Conservation (phyloP, 345 rosid species). For the Salix viminalis region DNA sequence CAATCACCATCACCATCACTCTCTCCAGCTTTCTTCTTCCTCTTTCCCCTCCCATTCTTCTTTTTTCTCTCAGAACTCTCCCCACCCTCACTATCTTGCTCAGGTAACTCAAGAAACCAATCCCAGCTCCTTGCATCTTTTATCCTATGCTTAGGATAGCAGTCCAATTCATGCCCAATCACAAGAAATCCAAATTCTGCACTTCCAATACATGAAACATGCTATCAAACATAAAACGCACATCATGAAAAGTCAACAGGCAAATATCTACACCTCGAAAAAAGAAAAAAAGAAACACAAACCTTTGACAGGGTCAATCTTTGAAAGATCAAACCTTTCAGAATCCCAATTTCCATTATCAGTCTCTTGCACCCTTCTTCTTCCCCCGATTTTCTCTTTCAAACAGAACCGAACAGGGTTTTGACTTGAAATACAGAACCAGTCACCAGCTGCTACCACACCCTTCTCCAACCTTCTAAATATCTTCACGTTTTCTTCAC, state of each 20-base stretch:
- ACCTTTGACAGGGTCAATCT: constrained; percentile 68
- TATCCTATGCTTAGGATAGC: constrained; percentile 46
- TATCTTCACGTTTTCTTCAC: constrained; percentile 23
- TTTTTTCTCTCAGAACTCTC: constrained; percentile 16
- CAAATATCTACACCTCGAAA: not conserved
- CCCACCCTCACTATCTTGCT: constrained; percentile 24
- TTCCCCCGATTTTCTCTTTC: constrained; percentile 30
- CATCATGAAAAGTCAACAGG: too few species aligned
- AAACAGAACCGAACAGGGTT: constrained; percentile 53
- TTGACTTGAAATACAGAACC: constrained; percentile 51
- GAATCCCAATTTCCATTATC: constrained; percentile 19
- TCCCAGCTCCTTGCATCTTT: constrained; percentile 51
- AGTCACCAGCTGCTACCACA: constrained; percentile 45
- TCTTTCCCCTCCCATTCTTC: constrained; percentile 24
- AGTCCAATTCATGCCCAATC: constrained; percentile 69
- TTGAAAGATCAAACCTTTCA: constrained; percentile 29
- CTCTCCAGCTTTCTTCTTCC: constrained; percentile 36
- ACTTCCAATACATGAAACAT: constrained; percentile 10
- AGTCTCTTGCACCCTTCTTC: constrained; percentile 21
- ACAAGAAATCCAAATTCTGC: constrained; percentile 85
- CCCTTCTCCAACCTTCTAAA: constrained; percentile 50
- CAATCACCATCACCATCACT: constrained; percentile 49
- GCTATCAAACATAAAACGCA: not conserved
- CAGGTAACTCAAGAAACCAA: constrained; percentile 67
- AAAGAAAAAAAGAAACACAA: not conserved